Evolutionary conservation across 371 early-diverging fungal species (phyloP), one percentile per base, ranked within the genome.

Genomic region (Synchytrium microbalum): DNA sequence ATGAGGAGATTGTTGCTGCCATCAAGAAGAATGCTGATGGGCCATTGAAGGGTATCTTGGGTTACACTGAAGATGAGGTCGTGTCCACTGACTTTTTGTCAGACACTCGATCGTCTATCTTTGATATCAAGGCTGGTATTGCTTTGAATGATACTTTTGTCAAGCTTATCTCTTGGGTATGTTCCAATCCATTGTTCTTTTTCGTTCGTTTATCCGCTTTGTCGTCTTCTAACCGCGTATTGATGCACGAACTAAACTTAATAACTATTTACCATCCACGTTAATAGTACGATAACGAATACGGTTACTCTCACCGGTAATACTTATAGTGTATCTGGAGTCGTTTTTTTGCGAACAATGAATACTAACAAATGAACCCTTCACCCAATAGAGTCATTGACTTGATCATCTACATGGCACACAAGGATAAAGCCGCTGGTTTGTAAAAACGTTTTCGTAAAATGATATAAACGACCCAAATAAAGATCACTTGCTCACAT

Each of bases 121-220:
- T 98, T 69, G 99, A 99, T 81, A 88, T 91, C 75, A 88, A 88
- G 76, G 99, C 99, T 65, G 96, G 97, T 77, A 99, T 99, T 70
- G 86, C 91, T 33, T 81, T 99, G 64, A 95, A 89, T 77, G 85
- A 90, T 75, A 91, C 86, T 72, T 99, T 99, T 78, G 94, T 99
- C 84, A 99, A 99, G 92, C 78, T 99, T 56, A 82, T 99, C 67
- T 84, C 94, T 38, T 99, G 98, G 96, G 98, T 92, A 62, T 26
- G 27, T 32, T 32, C n/a, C n/a, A n/a, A n/a, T n/a, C n/a, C n/a
- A n/a, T n/a, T n/a, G n/a, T n/a, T n/a, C n/a, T n/a, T n/a, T n/a
- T n/a, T n/a, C n/a, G n/a, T n/a, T n/a, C n/a, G n/a, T n/a, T n/a
- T n/a, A n/a, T n/a, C n/a, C n/a, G n/a, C n/a, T n/a, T n/a, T n/a